phyloP scores from a whole-genome alignment of 2,329 filamentous ascomycete genomes.

The Juglanconis sp. region DNA sequence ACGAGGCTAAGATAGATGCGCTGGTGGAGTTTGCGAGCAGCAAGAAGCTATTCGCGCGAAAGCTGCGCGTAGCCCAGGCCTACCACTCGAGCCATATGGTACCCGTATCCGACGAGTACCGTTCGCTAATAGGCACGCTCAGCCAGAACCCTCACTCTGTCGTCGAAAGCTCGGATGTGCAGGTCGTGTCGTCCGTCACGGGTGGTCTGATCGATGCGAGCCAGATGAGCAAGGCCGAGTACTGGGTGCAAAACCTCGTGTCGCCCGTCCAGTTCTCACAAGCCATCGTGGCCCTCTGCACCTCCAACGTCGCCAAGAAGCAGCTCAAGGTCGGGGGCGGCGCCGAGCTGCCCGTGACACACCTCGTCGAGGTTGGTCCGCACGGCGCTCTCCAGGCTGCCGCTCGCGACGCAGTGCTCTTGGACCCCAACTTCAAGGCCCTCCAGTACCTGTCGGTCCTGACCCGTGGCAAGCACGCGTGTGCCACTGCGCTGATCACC shows the following conservation, averaged over 20 bases:
- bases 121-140: constrained; percentile 15
- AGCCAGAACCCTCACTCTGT: constrained; percentile 1
- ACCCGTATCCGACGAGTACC: constrained; percentile 25
- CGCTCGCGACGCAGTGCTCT: constrained; percentile 20
- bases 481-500: constrained; percentile 4
- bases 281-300: constrained; percentile 17
- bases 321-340: constrained; percentile 15
- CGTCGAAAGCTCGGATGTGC: background rate
- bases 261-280: constrained; percentile 13
- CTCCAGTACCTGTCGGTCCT: constrained; percentile 9
- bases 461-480: constrained; percentile 7
- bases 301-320: constrained; percentile 15
- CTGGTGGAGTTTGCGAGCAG: constrained; percentile 23
- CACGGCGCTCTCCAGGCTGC: constrained; percentile 27
- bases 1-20: constrained; percentile 24
- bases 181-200: constrained; percentile 11
- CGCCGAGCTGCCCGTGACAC: constrained; percentile 13
- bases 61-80: constrained; percentile 25
- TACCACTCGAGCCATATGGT: constrained; percentile 32
- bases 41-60: constrained; percentile 27
- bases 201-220: background rate
- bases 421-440: constrained; percentile 14
- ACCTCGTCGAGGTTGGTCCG: constrained; percentile 30
- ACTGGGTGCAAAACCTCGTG: constrained; percentile 19
- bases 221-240: constrained; percentile 18